Conservation (phyloP, 805 yeast genomes). For the Middelhovenomyces tepae region DNA sequence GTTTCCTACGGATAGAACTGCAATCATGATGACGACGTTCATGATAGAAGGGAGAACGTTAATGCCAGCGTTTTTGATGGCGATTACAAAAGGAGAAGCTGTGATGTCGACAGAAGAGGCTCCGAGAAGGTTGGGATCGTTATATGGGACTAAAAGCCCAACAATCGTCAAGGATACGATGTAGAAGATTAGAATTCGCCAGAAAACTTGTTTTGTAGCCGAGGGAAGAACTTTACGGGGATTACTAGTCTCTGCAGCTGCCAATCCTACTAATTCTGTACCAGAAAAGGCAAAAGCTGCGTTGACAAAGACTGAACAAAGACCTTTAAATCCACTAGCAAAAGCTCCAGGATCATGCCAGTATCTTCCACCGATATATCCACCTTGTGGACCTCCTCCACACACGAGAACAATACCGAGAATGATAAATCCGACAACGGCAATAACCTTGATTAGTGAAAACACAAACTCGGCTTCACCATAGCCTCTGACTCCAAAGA, state of each 20-base stretch:
- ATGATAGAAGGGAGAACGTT: constrained; percentile 56
- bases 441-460: constrained; percentile 48
- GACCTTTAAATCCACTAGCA: constrained; percentile 59
- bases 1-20: constrained; percentile 61
- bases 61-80: constrained; percentile 55
- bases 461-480: constrained; percentile 67
- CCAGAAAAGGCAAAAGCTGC: constrained; percentile 71
- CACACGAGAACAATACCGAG: constrained; percentile 40
- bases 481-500: constrained; percentile 51
- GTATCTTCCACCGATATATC: constrained; percentile 44
- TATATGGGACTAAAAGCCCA: constrained; percentile 63
- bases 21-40: constrained; percentile 57
- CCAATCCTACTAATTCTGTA: constrained; percentile 58
- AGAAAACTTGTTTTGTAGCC: constrained; percentile 69
- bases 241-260: constrained; percentile 62
- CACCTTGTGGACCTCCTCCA: constrained; percentile 53
- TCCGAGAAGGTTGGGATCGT: constrained; percentile 38
- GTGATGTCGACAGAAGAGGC: constrained; percentile 44
- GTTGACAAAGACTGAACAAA: constrained; percentile 56
- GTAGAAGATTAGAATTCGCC: constrained; percentile 66
- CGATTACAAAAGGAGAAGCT: constrained; percentile 66
- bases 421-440: constrained; percentile 55
- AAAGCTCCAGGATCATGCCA: constrained; percentile 67
- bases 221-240: constrained; percentile 58
- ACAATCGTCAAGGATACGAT: constrained; percentile 44